Conservation (phyloP, 768 basidiomycete genomes). For the Leucogyrophana mollusca region DNA sequence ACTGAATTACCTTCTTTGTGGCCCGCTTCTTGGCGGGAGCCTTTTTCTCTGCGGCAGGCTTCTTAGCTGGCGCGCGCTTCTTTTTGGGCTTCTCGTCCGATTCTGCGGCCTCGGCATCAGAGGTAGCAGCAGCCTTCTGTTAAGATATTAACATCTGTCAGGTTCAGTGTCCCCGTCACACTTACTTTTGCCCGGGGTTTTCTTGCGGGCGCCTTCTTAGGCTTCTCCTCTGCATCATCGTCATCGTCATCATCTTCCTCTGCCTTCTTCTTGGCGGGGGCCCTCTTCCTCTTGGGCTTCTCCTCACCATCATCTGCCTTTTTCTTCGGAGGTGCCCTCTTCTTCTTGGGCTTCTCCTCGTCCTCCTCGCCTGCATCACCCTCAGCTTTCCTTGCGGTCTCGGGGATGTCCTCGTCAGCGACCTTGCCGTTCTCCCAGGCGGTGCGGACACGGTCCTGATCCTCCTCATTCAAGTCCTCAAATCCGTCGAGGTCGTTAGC, state of each 20-base stretch:
- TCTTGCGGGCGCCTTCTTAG: slow-evolving; percentile 32
- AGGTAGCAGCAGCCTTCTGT: slow-evolving; percentile 25
- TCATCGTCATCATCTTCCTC: slow-evolving; percentile 36
- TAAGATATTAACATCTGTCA: slow-evolving; percentile 8
- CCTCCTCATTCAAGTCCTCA: slow-evolving; percentile 66
- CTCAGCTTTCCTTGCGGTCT: slow-evolving; percentile 59
- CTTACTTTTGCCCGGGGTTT: slow-evolving; percentile 37
- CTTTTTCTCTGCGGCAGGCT: slow-evolving; percentile 46
- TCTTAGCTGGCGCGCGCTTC: slow-evolving; percentile 42
- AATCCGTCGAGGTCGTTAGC: slow-evolving; percentile 82
- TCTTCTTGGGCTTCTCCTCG: slow-evolving; percentile 56
- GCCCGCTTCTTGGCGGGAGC: slow-evolving; percentile 44
- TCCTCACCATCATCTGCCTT: slow-evolving; percentile 35
- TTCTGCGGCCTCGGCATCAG: slow-evolving; percentile 29
- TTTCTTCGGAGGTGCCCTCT: slow-evolving; percentile 39
- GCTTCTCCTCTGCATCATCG: slow-evolving; percentile 28
- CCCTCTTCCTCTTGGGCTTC: slow-evolving; percentile 36
- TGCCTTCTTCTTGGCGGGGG: slow-evolving; percentile 26
- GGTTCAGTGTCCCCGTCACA: slow-evolving; percentile 7
- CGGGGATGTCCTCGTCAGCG: slow-evolving; percentile 82
- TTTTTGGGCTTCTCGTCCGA: slow-evolving; percentile 52
- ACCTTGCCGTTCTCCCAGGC: slow-evolving; percentile 81
- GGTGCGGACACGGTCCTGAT: slow-evolving; percentile 65
- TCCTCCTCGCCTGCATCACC: slow-evolving; percentile 45
- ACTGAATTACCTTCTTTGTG: slow-evolving; percentile 37